Evolutionary conservation across 2,329 filamentous ascomycete species (phyloP).

Genomic region (Xylariales sp.): DNA sequence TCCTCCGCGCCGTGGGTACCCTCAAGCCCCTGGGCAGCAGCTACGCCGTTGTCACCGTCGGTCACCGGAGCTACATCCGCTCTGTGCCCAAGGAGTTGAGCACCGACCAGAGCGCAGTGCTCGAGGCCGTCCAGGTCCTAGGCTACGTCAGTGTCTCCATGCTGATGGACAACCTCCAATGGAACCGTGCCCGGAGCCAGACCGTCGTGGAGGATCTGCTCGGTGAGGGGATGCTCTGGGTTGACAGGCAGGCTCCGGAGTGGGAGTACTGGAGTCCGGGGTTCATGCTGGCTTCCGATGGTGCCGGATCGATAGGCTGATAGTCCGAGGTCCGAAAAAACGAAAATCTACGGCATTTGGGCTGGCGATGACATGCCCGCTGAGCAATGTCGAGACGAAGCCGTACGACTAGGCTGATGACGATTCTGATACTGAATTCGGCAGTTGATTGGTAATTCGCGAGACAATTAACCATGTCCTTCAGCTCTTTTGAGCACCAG

Average conservation of each 20-base stretch:
- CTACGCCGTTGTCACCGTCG: conserved; percentile 80
- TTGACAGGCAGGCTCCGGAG: conserved; percentile 79
- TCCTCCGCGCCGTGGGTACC: conserved; percentile 82
- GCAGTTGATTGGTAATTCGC: too few relatives aligned
- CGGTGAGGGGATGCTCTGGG: conserved; percentile 87
- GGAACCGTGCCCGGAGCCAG: conserved; percentile 79
- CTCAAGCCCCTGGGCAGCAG: conserved; percentile 83
- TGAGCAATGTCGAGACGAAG: too few relatives aligned
- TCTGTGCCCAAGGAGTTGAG: conserved; percentile 94
- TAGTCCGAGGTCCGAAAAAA: neutral
- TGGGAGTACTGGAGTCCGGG: conserved; percentile 92
- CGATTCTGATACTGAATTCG: too few relatives aligned
- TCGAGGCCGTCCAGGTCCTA: conserved; percentile 85
- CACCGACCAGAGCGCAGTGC: conserved; percentile 84
- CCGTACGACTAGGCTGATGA: too few relatives aligned
- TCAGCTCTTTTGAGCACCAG: too few relatives aligned
- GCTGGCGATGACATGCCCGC: too few relatives aligned
- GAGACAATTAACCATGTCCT: too few relatives aligned
- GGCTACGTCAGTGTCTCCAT: conserved; percentile 89
- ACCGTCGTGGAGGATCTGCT: conserved; percentile 90
- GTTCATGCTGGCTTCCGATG: conserved; percentile 36
- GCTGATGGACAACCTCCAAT: conserved; percentile 79
- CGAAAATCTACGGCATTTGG: too few relatives aligned
- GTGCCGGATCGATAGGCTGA: conserved; percentile 15
- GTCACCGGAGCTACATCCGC: conserved; percentile 80